phyloP scores from a whole-genome alignment of 2,329 filamentous ascomycete species.

The Pyricularia sp. region DNA sequence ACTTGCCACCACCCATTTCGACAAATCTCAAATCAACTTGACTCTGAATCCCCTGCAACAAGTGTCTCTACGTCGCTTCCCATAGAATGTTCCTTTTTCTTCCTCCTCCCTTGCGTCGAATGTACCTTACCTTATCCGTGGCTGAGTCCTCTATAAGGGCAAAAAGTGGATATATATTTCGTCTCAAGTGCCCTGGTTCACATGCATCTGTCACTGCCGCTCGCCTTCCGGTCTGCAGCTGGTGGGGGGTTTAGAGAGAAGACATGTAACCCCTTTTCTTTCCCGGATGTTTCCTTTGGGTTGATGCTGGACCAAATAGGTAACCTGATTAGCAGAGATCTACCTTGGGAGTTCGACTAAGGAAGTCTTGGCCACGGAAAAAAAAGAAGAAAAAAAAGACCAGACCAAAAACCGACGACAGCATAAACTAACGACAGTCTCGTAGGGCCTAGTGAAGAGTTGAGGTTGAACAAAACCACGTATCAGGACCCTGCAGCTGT shows the following conservation, averaged over 20 bases:
- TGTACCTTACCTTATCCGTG: neutral
- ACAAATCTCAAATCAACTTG: neutral
- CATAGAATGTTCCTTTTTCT: neutral
- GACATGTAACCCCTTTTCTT: neutral
- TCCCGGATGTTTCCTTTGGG: neutral
- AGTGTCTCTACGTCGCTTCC: neutral
- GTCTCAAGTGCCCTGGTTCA: neutral
- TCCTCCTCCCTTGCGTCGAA: neutral
- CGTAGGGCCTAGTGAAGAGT: neutral
- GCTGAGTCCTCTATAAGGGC: neutral
- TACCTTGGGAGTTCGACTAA: neutral
- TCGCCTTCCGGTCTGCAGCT: conserved; percentile 2
- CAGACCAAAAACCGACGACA: neutral
- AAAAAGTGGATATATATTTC: neutral
- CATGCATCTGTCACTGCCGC: conserved; percentile 3
- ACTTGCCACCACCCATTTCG: neutral
- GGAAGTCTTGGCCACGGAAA: neutral
- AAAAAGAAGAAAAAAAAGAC: neutral
- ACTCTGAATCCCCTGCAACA: neutral
- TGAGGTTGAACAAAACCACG: neutral
- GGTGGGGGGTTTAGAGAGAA: neutral
- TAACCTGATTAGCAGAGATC: neutral
- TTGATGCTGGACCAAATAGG: neutral
- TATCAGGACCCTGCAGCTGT: neutral
- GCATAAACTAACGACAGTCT: neutral